These are phyloP conservation scores for Multifurca ochricompacta DNA, from an alignment of 768 basidiomycete species.

Conservation along the genomic window DNA sequence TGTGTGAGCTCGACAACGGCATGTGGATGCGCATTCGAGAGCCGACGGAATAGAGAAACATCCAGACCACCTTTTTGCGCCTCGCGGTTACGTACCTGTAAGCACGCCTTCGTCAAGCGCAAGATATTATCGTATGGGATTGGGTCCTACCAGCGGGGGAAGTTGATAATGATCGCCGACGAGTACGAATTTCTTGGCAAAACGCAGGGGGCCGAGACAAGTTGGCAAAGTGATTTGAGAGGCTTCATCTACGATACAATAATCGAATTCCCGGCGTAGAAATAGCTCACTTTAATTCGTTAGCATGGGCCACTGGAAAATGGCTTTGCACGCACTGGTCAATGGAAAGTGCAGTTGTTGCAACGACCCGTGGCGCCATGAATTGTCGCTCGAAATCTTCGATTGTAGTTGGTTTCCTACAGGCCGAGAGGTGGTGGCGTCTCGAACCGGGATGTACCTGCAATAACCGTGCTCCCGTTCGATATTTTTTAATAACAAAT, in stretches of 20 bases:
- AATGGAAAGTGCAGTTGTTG: conserved; percentile 89
- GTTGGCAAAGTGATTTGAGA: conserved; percentile 96
- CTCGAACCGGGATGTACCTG: conserved; percentile 81
- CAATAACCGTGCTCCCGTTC: not conserved
- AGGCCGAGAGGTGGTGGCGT: conserved; percentile 57
- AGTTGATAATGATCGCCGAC: conserved; percentile 98
- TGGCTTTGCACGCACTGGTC: conserved; percentile 65
- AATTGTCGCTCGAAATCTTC: conserved; percentile 77
- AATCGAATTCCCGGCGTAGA: conserved; percentile 78
- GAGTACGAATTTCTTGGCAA: conserved; percentile 84
- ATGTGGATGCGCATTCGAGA: conserved; percentile 81
- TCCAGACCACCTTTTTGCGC: conserved; percentile 87
- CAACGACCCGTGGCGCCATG: conserved; percentile 87
- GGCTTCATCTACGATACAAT: conserved; percentile 97
- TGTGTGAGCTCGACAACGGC: conserved; percentile 79
- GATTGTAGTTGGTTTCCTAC: conserved; percentile 53
- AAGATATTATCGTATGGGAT: not conserved
- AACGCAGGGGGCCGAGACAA: conserved; percentile 86
- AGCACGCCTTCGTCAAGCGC: not conserved
- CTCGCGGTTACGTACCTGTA: conserved; percentile 67
- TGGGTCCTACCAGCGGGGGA: conserved; percentile 69
- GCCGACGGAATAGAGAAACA: conserved; percentile 77
- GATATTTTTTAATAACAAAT: not conserved
- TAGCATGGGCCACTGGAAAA: not conserved
- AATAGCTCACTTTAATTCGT: conserved; percentile 64